Base-by-base conservation (phyloP, 768 basidiomycete species). In the Cantharellus cinnabarinus region DNA sequence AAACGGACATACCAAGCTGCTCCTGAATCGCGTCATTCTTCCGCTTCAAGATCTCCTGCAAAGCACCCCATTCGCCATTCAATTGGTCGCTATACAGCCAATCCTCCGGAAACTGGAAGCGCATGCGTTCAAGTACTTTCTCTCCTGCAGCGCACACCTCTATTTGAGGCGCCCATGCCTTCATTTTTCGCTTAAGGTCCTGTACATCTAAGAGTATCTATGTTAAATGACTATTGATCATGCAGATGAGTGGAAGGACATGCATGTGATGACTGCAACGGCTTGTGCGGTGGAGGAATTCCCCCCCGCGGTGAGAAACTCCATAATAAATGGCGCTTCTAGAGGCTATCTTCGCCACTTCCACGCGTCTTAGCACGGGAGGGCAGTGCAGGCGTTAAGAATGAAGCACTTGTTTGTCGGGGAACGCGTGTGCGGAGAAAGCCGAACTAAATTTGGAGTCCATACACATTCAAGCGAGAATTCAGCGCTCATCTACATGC, bases 61-160 rank as follows among this genome's bases (percentile, higher is more conserved):
- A 98, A 38, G 94, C 91, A 67, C 87, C 87, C 95, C 95, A 99
- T 73, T 99, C 95, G 20, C 91, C 90, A 62, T 88, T 79, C 53
- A 99, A 79, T 68, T 97, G 95, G 69, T 99, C 95, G 64, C 89
- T 90, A 70, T 98, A 95, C 0, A 98, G 81, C 95, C 95, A 99
- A 66, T 98, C 95, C 51, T 86, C 81, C 2, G 89, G 85, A 66
- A 99, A 99, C 65, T 94, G 89, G 72, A 88, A 99, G 72, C 95
- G 75, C 71, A 98, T 97, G 58, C 93, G 79, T 70, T 99, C 93
- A 59, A 99, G 77, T 2, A 91, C 93, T 78, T 94, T 93, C 75
- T 99, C 95, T 61, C 95, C 94, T 63, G 81, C 82, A 42, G 83
- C 85, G 67, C 91, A 98, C 48, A 91, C 79, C 60, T 90, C 90